A percentile compares a stretch with the other conserved stretches of the same genome.
Conservation (phyloP, 345 rosid species). For the Melaleuca quinquenervia region DNA sequence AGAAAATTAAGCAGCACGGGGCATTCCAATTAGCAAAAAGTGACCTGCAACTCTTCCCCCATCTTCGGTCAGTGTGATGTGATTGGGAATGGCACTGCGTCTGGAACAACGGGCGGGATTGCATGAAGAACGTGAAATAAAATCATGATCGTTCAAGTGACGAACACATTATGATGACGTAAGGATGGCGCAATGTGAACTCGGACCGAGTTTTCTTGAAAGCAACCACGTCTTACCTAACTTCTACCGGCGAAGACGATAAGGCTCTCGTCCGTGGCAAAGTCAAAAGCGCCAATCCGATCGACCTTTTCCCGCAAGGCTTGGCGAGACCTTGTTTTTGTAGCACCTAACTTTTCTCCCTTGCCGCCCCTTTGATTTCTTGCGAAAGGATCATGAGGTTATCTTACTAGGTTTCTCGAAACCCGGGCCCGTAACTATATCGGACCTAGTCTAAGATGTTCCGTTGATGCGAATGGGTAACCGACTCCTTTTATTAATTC, state of each 20-base stretch:
- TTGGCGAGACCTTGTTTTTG: background rate
- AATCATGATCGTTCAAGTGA: background rate
- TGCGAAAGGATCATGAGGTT: background rate
- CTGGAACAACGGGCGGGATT: background rate
- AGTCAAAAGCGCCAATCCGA: background rate
- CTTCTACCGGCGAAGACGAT: background rate
- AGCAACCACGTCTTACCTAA: background rate
- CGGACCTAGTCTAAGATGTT: background rate
- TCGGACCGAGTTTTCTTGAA: background rate
- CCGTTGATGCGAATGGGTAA: background rate
- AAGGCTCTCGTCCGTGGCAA: background rate
- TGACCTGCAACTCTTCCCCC: background rate
- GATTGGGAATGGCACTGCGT: background rate
- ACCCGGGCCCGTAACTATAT: background rate
- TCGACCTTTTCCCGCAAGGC: background rate
- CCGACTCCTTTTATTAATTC: background rate
- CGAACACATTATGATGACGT: background rate
- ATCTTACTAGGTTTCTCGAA: background rate
- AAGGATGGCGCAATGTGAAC: background rate
- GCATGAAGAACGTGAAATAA: background rate
- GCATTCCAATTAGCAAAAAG: background rate
- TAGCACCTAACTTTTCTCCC: background rate
- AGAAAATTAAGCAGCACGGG: background rate
- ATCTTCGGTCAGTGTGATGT: background rate
- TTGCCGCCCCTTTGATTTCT: background rate